phyloP scores from a whole-genome alignment of 164 flowering plant species.

The Houttuynia cordata region DNA sequence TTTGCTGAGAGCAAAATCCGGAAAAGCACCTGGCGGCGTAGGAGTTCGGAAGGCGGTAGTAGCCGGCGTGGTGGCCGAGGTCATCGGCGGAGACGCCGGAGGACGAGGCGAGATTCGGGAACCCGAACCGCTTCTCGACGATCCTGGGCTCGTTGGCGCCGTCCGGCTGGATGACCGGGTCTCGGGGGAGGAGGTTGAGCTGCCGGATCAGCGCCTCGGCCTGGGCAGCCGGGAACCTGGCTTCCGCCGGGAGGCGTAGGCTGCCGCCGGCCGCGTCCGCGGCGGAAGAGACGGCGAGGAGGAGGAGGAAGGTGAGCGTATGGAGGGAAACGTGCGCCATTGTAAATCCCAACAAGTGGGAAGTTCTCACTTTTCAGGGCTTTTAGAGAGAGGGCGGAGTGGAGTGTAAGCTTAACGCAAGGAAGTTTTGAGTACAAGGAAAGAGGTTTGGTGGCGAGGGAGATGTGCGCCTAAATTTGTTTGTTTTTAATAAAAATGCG shows the following conservation, averaged over 20 bases:
- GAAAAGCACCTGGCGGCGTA: slow-evolving; percentile 48
- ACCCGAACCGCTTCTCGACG: slow-evolving; percentile 36
- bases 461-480: no score
- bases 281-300: background rate
- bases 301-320: background rate
- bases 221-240: slow-evolving; percentile 17
- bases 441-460: no score
- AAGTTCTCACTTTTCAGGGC: no score
- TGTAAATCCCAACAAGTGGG: background rate
- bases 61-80: slow-evolving; percentile 81
- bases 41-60: slow-evolving; percentile 52
- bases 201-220: slow-evolving; percentile 31
- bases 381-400: no score
- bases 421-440: no score
- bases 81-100: slow-evolving; percentile 35
- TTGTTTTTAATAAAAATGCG: no score
- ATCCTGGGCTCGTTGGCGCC: slow-evolving; percentile 8
- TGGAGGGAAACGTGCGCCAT: background rate
- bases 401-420: no score
- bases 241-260: slow-evolving; percentile 8
- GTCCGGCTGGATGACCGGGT: slow-evolving; percentile 6
- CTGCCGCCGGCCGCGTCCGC: background rate
- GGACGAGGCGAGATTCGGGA: slow-evolving; percentile 27
- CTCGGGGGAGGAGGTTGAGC: slow-evolving; percentile 40
- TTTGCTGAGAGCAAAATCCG: background rate